Evolutionary conservation across 2,329 filamentous ascomycete genomes (phyloP), one percentile per base, ranked within the genome.

Genomic region (Alternaria metachromatica): DNA sequence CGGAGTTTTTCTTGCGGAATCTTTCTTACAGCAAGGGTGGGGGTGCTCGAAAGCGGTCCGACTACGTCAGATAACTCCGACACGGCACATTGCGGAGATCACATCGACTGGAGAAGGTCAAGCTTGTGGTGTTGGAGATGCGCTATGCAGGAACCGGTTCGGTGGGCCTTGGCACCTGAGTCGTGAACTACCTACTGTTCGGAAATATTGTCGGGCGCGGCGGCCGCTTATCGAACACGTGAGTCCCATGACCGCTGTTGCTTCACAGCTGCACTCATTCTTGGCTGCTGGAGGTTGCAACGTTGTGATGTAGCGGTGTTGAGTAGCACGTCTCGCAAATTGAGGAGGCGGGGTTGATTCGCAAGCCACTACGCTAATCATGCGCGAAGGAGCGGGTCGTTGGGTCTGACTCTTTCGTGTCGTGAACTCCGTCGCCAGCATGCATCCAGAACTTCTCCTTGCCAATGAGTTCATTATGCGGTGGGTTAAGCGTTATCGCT

Each of bases 131-230:
- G 46, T 54, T 48, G 30, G 11, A 54, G 49, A 37, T 51, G 46
- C 41, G 58, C 62, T 57, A 54, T 53, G 53, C 46, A 33, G 49
- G 51, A 62, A 62, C 41, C 18, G 49, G 60, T 49, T 48, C 51
- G 46, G 53, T 30, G 45, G 21, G 41, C 23, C 46, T 55, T 61
- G 53, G 46, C 46, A 37, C 20, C 37, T 43, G 62, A 41, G 48
- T 56, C 28, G 46, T 43, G 55, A 33, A 58, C 20, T 21, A 33
- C 37, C 20, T 21, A 33, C 37, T 41, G 28, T 53, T 53, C 49
- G 30, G 49, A 53, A 21, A 53, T 41, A 41, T 53, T n/a, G 8
- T 21, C 30, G 28, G 20, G 30, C 28, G 20, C 49, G 21, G 30
- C 26, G 18, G 48, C 48, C 49, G 18, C 18, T 51, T 21, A 33